phyloP scores from a whole-genome alignment of 495 filamentous ascomycete genomes.

The Xylaria sp. region DNA sequence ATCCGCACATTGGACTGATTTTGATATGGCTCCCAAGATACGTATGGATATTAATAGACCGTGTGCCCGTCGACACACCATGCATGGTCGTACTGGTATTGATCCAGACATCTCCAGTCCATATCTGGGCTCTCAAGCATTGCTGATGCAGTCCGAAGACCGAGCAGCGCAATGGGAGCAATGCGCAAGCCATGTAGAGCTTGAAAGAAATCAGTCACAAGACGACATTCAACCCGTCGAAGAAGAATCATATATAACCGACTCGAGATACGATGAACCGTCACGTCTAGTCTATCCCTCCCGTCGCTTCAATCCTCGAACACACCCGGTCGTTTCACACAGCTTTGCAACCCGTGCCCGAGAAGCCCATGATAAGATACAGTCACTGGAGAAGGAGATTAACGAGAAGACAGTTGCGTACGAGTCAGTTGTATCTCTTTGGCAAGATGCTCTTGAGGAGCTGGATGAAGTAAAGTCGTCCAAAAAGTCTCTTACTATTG shows the following conservation, averaged over 20 bases:
- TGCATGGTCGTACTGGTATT: not conserved
- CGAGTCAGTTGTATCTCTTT: not conserved
- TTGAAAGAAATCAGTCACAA: not conserved
- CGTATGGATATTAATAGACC: not conserved
- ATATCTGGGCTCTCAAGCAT: not conserved
- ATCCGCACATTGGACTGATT: not conserved
- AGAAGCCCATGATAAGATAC: not conserved
- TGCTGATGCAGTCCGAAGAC: not conserved
- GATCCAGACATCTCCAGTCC: not conserved
- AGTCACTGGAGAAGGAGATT: not conserved
- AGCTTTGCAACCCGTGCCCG: not conserved
- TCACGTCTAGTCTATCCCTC: too few species aligned
- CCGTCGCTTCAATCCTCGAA: not conserved
- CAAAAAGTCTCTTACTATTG: not conserved
- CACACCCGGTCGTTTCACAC: not conserved
- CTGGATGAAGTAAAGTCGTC: not conserved
- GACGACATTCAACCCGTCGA: not conserved
- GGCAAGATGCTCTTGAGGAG: conserved; percentile 5
- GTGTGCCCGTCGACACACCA: not conserved
- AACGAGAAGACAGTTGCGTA: not conserved
- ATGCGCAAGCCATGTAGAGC: not conserved
- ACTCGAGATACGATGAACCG: not conserved
- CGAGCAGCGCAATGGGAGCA: not conserved
- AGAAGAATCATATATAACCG: not conserved
- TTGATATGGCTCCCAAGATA: not conserved